phyloP scores from a whole-genome alignment of 306 rosid genomes.

The Spatholobus suberectus region DNA sequence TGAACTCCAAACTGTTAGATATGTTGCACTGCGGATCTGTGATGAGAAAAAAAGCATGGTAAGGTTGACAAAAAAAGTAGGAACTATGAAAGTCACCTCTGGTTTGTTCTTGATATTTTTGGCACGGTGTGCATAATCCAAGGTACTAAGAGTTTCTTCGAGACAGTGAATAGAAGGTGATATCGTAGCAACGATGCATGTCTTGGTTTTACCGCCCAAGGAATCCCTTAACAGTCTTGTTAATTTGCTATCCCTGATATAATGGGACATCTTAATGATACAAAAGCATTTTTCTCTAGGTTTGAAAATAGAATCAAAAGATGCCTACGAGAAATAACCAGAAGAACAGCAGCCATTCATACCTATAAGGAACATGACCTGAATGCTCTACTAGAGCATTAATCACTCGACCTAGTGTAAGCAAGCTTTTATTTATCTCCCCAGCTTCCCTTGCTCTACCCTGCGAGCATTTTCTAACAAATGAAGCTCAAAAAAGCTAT shows the following conservation, averaged over 20 bases:
- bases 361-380: constrained; percentile 98
- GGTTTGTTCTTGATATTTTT: constrained; percentile 99
- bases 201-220: constrained; percentile 98
- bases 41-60: constrained; percentile 23
- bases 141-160: constrained; percentile 97
- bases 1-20: constrained; percentile 39
- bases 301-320: constrained; percentile 16
- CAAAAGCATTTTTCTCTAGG: constrained; percentile 27
- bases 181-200: constrained; percentile 95
- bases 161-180: constrained; percentile 98
- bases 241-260: constrained; percentile 92
- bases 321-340: background rate
- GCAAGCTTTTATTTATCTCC: constrained; percentile 97
- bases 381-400: constrained; percentile 98
- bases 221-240: constrained; percentile 96
- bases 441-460: constrained; percentile 99
- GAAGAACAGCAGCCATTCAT: constrained; percentile 24
- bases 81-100: constrained; percentile 64
- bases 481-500: constrained; percentile 32
- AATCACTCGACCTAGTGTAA: constrained; percentile 96
- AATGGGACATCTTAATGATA: constrained; percentile 37
- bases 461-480: constrained; percentile 61
- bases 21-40: constrained; percentile 1
- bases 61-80: constrained; percentile 33
- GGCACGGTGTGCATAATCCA: constrained; percentile 99